A percentile compares a stretch with the other conserved stretches of the same genome.
These are phyloP conservation scores for Pachyrhizus erosus DNA, from an alignment of 306 rosid species.

Conservation along the genomic window DNA sequence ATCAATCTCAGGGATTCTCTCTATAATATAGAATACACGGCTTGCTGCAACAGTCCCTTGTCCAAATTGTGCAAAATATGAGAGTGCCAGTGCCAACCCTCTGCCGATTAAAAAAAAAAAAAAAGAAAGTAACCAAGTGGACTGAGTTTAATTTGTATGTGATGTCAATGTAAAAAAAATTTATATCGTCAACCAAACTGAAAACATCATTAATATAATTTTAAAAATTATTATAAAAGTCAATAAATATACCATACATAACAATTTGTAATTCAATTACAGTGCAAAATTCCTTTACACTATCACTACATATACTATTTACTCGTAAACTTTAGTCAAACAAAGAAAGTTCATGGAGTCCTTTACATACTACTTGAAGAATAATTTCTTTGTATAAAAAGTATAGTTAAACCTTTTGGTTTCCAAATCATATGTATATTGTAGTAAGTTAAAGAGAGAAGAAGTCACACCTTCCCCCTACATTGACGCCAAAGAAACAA, in stretches of 20 bases:
- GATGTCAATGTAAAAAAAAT: neutral
- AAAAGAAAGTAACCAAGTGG: neutral
- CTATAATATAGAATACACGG: constrained; percentile 76
- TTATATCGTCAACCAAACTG: neutral
- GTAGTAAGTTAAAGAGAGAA: neutral
- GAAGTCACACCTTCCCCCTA: constrained; percentile 78
- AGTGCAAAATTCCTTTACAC: neutral
- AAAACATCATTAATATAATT: neutral
- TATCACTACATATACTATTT: neutral
- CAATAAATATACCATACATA: neutral
- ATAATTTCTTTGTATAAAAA: neutral
- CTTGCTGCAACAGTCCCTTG: constrained; percentile 93
- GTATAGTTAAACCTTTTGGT: neutral
- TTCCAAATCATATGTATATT: constrained; percentile 26
- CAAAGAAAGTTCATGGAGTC: constrained; percentile 9
- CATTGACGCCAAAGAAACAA: constrained; percentile 90
- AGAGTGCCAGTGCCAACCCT: constrained; percentile 86
- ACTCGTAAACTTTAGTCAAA: neutral
- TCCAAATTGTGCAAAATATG: constrained; percentile 86
- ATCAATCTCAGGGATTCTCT: constrained; percentile 86
- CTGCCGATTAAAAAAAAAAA: constrained; percentile 43
- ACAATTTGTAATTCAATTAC: neutral
- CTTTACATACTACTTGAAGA: constrained; percentile 1
- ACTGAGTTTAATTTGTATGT: neutral
- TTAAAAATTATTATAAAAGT: neutral